Evolutionary conservation across 2,329 filamentous ascomycete species (phyloP).

Genomic region (Pochonia chlamydosporia): DNA sequence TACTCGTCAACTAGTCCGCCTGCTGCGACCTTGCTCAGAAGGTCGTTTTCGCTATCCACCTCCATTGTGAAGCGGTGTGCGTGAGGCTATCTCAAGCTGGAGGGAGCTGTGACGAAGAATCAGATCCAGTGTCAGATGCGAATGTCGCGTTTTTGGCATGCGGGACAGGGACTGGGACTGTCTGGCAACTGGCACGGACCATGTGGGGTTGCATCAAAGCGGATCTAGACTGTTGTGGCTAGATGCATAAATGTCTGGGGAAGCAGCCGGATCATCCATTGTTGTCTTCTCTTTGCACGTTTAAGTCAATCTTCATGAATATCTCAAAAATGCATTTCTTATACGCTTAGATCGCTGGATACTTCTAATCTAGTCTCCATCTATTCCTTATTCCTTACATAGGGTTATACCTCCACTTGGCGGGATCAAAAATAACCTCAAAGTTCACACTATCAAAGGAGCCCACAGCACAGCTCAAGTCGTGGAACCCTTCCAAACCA

Average conservation of each 20-base stretch:
- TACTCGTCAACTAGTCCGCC: constrained; percentile 53
- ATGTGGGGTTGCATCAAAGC: constrained; percentile 25
- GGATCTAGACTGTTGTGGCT: constrained; percentile 4
- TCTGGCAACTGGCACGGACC: background rate
- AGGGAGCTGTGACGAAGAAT: background rate
- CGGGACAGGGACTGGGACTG: background rate
- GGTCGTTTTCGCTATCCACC: constrained; percentile 46
- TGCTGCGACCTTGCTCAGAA: constrained; percentile 41
- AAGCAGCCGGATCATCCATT: no score
- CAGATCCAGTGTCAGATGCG: no score
- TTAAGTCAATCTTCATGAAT: no score
- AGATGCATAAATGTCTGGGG: no score
- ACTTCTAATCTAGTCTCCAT: no score
- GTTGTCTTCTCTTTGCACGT: no score
- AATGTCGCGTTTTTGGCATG: constrained; percentile 5
- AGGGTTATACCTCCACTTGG: constrained; percentile 48
- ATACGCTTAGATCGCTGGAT: no score
- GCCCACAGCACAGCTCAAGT: constrained; percentile 66
- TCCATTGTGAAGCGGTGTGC: constrained; percentile 39
- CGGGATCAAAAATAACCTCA: constrained; percentile 58
- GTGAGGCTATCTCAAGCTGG: constrained; percentile 5
- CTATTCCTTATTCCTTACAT: background rate
- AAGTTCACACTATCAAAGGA: constrained; percentile 63
- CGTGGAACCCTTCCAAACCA: constrained; percentile 66
- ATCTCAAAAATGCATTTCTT: no score